Evolutionary conservation across 306 rosid genomes (phyloP), one percentile per base, ranked within the genome.

Genomic region (Mucuna pruriens): DNA sequence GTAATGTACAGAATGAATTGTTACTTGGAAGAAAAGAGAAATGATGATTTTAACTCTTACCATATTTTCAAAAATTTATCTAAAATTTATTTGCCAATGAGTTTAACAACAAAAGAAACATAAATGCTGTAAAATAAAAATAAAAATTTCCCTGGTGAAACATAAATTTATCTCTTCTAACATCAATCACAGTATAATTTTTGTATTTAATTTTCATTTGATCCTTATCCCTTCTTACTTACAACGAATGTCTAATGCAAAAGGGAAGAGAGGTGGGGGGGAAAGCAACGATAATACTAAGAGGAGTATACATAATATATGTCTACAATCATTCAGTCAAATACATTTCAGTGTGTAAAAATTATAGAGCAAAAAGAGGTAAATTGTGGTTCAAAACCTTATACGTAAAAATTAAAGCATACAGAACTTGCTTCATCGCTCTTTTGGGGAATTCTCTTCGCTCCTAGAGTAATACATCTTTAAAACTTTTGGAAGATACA

Each of bases 401-500:
- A 57, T 67, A 74, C 79, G 49, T 31, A 12, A 84, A 78, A 66
- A 39, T 5, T 1, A 65, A 65, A 20, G 5, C 1, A 15, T 1
- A 39, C 40, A 15, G 4, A 78, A 10, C 58, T 20, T 70, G 15
- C 46, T 65, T 74, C 72, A 82, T 74, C 61, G 75, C 5, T 84
- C 86, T 61, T 87, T n/a, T n/a, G n/a, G n/a, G n/a, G n/a, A n/a
- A n/a, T n/a, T 85, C 42, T 64, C 74, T 48, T 95, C 88, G 9
- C 25, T 38, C 0, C 38, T 45, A 3, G 90, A 84, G 81, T 89
- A 93, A 79, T 95, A 91, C 31, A 61, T 26, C 87, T 89, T 90
- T 22, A 95, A 91, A 81, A 92, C 99, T 66, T 64, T 93, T 2
- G 98, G 99, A 73, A 95, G 85, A 91, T 91, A 95, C 64, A 95